These are phyloP conservation scores for Pythium sukuiense DNA, from an alignment of 352 stramenopile species.

Conservation along the genomic window DNA sequence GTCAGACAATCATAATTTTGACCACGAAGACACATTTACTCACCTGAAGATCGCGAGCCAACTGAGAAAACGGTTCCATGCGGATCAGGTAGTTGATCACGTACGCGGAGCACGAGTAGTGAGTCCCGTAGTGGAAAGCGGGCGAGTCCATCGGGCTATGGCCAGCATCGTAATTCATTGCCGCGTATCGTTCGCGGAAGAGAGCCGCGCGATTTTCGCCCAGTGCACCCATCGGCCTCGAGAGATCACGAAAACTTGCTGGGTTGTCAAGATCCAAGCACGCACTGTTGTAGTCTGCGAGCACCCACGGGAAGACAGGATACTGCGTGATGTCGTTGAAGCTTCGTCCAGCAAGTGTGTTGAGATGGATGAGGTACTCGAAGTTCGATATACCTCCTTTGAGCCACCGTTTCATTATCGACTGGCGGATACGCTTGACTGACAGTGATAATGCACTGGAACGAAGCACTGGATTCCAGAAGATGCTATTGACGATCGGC, in stretches of 20 bases:
- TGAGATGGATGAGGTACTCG: conserved; percentile 97
- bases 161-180: conserved; percentile 53
- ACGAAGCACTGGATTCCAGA: conserved; percentile 71
- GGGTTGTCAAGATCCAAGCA: conserved; percentile 85
- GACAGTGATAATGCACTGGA: conserved; percentile 63
- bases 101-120: conserved; percentile 96
- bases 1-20: neutral
- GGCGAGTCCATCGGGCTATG: conserved; percentile 61
- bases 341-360: conserved; percentile 93
- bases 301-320: conserved; percentile 95
- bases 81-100: conserved; percentile 97
- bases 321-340: conserved; percentile 99
- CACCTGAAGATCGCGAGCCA: conserved; percentile 64
- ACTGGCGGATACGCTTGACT: conserved; percentile 64
- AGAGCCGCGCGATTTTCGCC: conserved; percentile 74
- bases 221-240: conserved; percentile 94
- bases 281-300: conserved; percentile 87
- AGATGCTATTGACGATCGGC: conserved; percentile 80
- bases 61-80: conserved; percentile 84
- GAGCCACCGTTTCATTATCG: conserved; percentile 70
- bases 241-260: conserved; percentile 90
- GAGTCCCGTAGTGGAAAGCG: conserved; percentile 96
- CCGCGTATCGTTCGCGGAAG: conserved; percentile 85
- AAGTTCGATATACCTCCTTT: conserved; percentile 85
- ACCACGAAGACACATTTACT: neutral